Percentiles rank a stretch among this genome's conserved stretches.
Conservation (phyloP, 371 early-diverging fungal species). For the Mucor indicus region DNA sequence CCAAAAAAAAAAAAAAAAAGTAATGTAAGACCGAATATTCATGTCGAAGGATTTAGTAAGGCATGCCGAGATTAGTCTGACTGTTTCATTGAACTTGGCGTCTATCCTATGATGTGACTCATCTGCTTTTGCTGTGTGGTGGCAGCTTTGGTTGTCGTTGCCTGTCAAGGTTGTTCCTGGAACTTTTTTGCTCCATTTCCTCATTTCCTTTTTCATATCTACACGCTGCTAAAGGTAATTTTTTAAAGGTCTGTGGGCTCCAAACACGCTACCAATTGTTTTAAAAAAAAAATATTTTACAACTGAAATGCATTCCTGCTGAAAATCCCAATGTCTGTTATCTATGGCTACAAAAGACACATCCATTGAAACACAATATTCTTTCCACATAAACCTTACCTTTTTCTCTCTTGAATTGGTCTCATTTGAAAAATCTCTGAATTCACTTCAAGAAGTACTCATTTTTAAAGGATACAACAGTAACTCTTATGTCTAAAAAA, state of each 20-base stretch:
- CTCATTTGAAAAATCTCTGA: slow-evolving; percentile 3
- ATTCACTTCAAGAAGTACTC: slow-evolving; percentile 1
- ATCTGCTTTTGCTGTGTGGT: neutral
- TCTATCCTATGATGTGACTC: slow-evolving; percentile 1
- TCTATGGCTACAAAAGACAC: slow-evolving; percentile 3
- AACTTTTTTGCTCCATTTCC: slow-evolving; percentile 3
- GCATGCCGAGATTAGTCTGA: slow-evolving; percentile 1
- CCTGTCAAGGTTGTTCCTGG: slow-evolving; percentile 1
- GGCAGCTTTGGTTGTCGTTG: slow-evolving; percentile 2
- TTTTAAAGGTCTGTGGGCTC: slow-evolving; percentile 1
- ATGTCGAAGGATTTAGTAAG: slow-evolving; percentile 1
- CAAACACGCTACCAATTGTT: neutral
- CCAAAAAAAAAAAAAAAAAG: neutral
- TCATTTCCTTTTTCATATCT: slow-evolving; percentile 4
- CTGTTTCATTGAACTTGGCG: neutral
- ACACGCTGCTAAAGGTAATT: slow-evolving; percentile 1
- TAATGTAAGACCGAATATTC: neutral
- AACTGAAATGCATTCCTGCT: neutral
- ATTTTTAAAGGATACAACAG: slow-evolving; percentile 1
- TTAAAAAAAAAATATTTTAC: neutral
- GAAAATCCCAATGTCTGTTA: slow-evolving; percentile 1
- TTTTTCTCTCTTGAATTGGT: neutral
- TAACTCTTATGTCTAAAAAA: slow-evolving; percentile 3
- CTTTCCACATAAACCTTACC: slow-evolving; percentile 1
- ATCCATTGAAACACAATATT: slow-evolving; percentile 2